Base-by-base conservation (phyloP, 208 protist genomes). In the Leishmania martiniquensis region DNA sequence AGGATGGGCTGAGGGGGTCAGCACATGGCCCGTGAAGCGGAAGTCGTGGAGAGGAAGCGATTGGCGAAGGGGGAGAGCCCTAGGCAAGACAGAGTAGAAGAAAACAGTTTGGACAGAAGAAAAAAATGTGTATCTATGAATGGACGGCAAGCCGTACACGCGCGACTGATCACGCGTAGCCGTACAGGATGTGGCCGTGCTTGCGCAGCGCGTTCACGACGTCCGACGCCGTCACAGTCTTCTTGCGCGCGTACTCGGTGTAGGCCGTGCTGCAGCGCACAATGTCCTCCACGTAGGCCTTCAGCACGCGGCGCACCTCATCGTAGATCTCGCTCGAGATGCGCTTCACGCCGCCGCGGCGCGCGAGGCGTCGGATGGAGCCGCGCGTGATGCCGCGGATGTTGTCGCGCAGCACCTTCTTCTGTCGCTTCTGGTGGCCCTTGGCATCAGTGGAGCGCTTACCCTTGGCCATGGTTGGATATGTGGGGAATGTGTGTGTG, bases 271-370 rank as follows among this genome's bases (percentile, higher is more conserved):
- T 86, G 78, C 93, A 92, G 75, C 91, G 90, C 57, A 98, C 83
- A 68, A 98, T 90, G 49, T 84, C 84, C 79, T 96, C 90, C 34
- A 98, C 82, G 84, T 95, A 98, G 34, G 63, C 79, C 83, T 96
- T 97, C 59, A 98, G 86, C 66, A 97, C 91, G 70, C 82, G 81
- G 74, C 88, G 88, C 68, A 92, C 84, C 86, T 92, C 88, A 72
- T 92, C 85, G 86, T 92, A 90, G 66, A 90, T 83, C 73, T 88
- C 85, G 66, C 81, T 81, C 52, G 84, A 89, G 88, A 98, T 97
- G 81, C 96, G 91, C 87, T 97, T 97, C 78, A 98, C 93, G 77
- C 96, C 96, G 81, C 96, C 96, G 87, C 96, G 88, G 87, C 96
- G 91, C 67, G 96, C 96, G 62, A 98, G 85, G 85, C 96, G 91